Evolutionary conservation across 2,329 filamentous ascomycete genomes (phyloP), one percentile per base, ranked within the genome.

Genomic region (Arthrobotrys entomopaga): DNA sequence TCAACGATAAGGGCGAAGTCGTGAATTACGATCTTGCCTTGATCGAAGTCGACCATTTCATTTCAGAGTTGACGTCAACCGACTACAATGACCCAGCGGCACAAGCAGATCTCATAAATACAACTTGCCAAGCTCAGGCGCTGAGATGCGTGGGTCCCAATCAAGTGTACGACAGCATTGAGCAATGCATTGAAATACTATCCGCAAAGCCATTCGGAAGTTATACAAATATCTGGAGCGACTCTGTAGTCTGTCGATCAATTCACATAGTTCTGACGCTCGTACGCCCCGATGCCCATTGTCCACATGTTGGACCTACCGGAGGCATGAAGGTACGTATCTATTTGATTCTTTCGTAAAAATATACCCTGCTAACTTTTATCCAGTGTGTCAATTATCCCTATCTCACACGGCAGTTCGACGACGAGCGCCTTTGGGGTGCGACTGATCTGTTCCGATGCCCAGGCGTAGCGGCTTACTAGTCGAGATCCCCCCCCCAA

Each of bases 21-120:
- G 69, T 81, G 11, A 80, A 81, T 29, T 84, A 83, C 75, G 82
- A 84, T 76, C 82, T 83, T 20, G 83, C 81, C 79, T 81, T 84
- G n/a, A 81, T 82, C 3, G 82, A 82, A 29, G 79, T 84, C 20
- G 80, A 81, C 65, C 74, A 78, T 52, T 84, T 82, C 81, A 79
- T 81, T 22, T 74, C 79, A n/a, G 64, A 77, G 26, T 79, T 78
- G 6, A 78, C 77, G 10, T 80, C 78, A 13, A 77, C 77, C 11
- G 77, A 79, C 46, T 72, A 80, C 19, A 75, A 79, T 26, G 78
- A 80, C 57, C 77, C 79, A 3, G 50, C 65, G 1, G 77, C 80
- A 46, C 80, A 81, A 59, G 67, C 76, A 6, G 77, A 73, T 3
- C 79, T 78, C 52, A 81, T 81, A 48, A 46, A 78, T 16, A 76